These are phyloP conservation scores for Gracilaria caudata DNA, from an alignment of 23 red algal species.

Conservation along the genomic window DNA sequence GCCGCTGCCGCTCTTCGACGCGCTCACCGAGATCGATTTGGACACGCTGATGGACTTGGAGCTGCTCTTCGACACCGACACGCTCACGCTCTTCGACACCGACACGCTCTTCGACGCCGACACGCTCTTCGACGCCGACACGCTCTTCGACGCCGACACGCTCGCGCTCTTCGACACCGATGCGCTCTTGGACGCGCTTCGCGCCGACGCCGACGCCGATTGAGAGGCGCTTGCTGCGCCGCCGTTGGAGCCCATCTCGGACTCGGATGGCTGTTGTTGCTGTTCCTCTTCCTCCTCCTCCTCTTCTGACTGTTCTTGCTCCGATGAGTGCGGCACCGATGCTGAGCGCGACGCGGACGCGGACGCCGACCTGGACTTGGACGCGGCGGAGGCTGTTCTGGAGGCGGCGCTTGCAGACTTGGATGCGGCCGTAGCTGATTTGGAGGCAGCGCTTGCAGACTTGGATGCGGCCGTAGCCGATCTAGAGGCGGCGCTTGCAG, in stretches of 20 bases:
- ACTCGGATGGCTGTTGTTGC: too few species aligned
- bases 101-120: background rate
- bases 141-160: slow-evolving; percentile 13
- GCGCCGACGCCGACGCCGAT: background rate
- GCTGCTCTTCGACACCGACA: background rate
- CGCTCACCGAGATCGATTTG: background rate
- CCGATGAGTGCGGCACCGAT: background rate
- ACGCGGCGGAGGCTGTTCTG: background rate
- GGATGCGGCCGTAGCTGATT: background rate
- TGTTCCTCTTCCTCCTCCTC: background rate
- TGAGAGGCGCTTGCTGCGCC: background rate
- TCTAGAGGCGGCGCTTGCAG: background rate
- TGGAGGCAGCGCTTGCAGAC: background rate
- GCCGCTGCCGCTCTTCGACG: background rate
- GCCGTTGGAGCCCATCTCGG: too few species aligned
- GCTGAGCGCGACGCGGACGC: background rate
- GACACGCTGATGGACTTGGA: slow-evolving; percentile 1
- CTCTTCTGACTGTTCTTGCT: background rate
- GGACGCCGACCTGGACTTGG: background rate
- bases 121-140: slow-evolving; percentile 3
- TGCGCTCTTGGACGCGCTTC: background rate
- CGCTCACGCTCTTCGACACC: slow-evolving; percentile 1
- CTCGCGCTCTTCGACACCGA: background rate
- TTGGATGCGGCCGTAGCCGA: background rate
- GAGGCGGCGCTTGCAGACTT: background rate